These are phyloP conservation scores for Saccharomyces paradoxus DNA, from an alignment of 805 yeast species.

Conservation along the genomic window DNA sequence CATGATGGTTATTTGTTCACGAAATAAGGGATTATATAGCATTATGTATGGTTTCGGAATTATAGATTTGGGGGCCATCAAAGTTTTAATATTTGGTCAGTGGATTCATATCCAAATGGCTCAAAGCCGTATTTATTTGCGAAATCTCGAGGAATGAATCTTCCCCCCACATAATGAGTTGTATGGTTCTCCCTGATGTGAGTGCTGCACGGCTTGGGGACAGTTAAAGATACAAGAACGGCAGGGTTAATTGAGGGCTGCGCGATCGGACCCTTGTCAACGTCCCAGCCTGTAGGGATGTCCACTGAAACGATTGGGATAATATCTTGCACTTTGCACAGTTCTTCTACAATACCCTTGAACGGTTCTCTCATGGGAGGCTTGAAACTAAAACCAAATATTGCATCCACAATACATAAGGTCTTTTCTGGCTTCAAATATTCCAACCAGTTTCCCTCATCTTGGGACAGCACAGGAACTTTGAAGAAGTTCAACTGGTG, in stretches of 20 bases:
- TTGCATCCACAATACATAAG: slow-evolving; percentile 61
- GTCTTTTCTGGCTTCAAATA: slow-evolving; percentile 30
- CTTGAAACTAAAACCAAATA: slow-evolving; percentile 89
- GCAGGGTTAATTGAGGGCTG: slow-evolving; percentile 46
- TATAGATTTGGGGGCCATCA: not conserved
- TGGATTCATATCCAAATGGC: slow-evolving; percentile 50
- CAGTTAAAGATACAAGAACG: slow-evolving; percentile 75
- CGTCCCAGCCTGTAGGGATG: slow-evolving; percentile 97
- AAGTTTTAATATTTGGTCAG: slow-evolving; percentile 46
- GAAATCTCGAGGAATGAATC: slow-evolving; percentile 62
- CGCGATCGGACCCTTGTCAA: slow-evolving; percentile 67
- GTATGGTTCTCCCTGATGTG: slow-evolving; percentile 36
- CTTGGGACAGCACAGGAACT: slow-evolving; percentile 46
- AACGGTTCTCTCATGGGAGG: slow-evolving; percentile 85
- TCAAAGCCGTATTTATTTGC: slow-evolving; percentile 69
- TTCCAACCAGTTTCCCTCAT: slow-evolving; percentile 24
- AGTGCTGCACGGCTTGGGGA: slow-evolving; percentile 83
- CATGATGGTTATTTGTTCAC: not conserved
- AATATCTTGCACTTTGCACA: slow-evolving; percentile 29
- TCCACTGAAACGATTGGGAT: slow-evolving; percentile 75
- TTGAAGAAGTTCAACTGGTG: slow-evolving; percentile 60
- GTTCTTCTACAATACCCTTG: slow-evolving; percentile 36
- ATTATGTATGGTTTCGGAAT: not conserved
- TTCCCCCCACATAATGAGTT: slow-evolving; percentile 79
- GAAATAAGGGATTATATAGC: not conserved